A percentile compares a stretch with the other conserved stretches of the same genome.
Evolutionary conservation across 164 flowering plant species (phyloP).

Genomic region (Litsea cubeba): DNA sequence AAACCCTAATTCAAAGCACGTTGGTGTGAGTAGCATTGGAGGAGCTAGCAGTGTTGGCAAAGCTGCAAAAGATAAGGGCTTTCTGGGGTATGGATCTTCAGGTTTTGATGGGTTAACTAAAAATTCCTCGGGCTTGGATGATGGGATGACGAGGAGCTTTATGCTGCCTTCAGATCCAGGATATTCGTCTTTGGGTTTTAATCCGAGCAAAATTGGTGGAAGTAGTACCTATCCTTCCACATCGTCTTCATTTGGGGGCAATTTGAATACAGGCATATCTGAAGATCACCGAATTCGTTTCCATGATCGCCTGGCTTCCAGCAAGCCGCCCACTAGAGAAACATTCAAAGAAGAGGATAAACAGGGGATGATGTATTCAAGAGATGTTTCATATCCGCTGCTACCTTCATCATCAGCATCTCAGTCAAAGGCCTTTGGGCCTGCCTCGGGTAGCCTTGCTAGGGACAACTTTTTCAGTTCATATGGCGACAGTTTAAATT

Average conservation of each 20-base stretch:
- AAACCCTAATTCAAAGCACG: slow-evolving; percentile 6
- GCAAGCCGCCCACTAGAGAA: slow-evolving; percentile 12
- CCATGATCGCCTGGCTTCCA: slow-evolving; percentile 6
- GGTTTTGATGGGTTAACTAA: slow-evolving; percentile 15
- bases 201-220: slow-evolving; percentile 11
- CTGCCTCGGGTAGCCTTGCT: slow-evolving; percentile 16
- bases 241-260: slow-evolving; percentile 1
- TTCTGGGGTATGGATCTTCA: slow-evolving; percentile 15
- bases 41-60: neutral
- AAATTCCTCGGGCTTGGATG: slow-evolving; percentile 19
- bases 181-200: neutral
- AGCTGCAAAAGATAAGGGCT: slow-evolving; percentile 16
- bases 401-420: slow-evolving; percentile 12
- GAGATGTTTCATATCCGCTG: slow-evolving; percentile 18
- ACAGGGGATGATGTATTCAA: slow-evolving; percentile 8
- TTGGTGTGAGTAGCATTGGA: slow-evolving; percentile 1
- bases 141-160: slow-evolving; percentile 12
- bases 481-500: slow-evolving; percentile 3
- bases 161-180: slow-evolving; percentile 10
- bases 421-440: slow-evolving; percentile 19
- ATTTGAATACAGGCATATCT: slow-evolving; percentile 5
- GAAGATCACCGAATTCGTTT: slow-evolving; percentile 17
- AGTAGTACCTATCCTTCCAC: slow-evolving; percentile 8
- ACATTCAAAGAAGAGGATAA: slow-evolving; percentile 15
- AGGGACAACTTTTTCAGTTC: slow-evolving; percentile 18